A percentile compares a stretch with the other conserved stretches of the same genome.
These are phyloP conservation scores for Aspergillus egyptiacus DNA, from an alignment of 495 filamentous ascomycete species.

Conservation along the genomic window DNA sequence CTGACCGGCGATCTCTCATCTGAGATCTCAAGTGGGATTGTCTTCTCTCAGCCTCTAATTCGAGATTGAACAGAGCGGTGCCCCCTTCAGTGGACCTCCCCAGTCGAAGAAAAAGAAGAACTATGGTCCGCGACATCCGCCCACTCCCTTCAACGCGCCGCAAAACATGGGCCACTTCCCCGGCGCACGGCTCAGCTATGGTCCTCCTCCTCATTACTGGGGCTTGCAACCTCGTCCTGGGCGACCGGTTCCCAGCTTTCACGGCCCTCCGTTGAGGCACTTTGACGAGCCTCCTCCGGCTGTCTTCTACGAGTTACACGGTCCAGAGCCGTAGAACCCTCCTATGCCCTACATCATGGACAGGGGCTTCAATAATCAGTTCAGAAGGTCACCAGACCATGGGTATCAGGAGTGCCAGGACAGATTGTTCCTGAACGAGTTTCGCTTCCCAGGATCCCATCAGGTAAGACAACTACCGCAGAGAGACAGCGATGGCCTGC, in stretches of 20 bases:
- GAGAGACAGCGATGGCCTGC: neutral
- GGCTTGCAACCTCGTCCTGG: neutral
- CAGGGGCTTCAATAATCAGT: neutral
- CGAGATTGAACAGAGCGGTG: constrained; percentile 1
- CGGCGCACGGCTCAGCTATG: neutral
- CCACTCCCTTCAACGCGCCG: neutral
- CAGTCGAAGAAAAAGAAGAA: neutral
- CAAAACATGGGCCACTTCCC: neutral
- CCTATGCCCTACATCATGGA: neutral
- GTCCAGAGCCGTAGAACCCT: neutral
- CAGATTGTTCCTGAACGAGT: constrained; percentile 15
- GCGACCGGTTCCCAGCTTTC: neutral
- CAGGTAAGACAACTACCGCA: constrained; percentile 8
- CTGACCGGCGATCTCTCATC: neutral
- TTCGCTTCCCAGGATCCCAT: constrained; percentile 14
- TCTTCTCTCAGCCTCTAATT: neutral
- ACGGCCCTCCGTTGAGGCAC: neutral
- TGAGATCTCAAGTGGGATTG: neutral
- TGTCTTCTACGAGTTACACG: neutral
- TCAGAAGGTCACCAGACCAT: neutral
- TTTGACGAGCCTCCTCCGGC: neutral
- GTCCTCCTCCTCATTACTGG: neutral
- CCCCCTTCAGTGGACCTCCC: neutral
- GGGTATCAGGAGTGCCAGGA: constrained; percentile 3
- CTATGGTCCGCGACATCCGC: neutral